These are phyloP conservation scores for Boletus vinaceobasis DNA, from an alignment of 768 basidiomycete genomes.

Conservation along the genomic window DNA sequence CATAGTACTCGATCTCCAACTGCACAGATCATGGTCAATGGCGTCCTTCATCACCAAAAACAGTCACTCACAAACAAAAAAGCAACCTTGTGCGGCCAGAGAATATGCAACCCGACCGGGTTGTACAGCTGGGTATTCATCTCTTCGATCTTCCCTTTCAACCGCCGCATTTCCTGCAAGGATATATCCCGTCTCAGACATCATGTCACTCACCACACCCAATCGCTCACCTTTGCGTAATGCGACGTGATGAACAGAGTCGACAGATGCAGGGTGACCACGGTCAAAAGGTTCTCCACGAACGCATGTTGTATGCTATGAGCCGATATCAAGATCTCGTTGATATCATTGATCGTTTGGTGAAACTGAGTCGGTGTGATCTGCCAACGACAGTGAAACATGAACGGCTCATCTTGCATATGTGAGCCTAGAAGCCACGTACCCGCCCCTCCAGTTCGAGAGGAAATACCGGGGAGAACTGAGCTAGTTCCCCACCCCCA, in stretches of 20 bases:
- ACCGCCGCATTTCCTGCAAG: conserved; percentile 70
- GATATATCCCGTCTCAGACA: conserved; percentile 1
- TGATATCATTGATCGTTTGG: conserved; percentile 87
- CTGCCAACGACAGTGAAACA: conserved; percentile 36
- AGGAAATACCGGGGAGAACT: conserved; percentile 87
- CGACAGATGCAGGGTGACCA: conserved; percentile 79
- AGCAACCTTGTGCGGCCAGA: conserved; percentile 81
- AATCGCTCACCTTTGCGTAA: conserved; percentile 67
- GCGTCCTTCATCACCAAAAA: neutral
- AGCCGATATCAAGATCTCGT: conserved; percentile 82
- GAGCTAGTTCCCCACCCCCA: conserved; percentile 80
- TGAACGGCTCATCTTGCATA: neutral
- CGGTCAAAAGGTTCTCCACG: conserved; percentile 74
- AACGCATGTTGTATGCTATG: conserved; percentile 72
- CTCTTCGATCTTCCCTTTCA: conserved; percentile 59
- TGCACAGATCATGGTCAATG: conserved; percentile 30
- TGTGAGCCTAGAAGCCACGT: conserved; percentile 27
- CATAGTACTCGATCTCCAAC: conserved; percentile 96
- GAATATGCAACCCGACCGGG: conserved; percentile 79
- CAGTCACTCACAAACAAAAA: conserved; percentile 81
- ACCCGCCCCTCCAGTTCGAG: conserved; percentile 93
- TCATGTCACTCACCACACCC: neutral
- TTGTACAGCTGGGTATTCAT: conserved; percentile 78
- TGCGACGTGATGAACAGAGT: conserved; percentile 65
- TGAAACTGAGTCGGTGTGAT: conserved; percentile 89